Conservation (phyloP, 352 stramenopile species). For the Phytophthora foliorum region DNA sequence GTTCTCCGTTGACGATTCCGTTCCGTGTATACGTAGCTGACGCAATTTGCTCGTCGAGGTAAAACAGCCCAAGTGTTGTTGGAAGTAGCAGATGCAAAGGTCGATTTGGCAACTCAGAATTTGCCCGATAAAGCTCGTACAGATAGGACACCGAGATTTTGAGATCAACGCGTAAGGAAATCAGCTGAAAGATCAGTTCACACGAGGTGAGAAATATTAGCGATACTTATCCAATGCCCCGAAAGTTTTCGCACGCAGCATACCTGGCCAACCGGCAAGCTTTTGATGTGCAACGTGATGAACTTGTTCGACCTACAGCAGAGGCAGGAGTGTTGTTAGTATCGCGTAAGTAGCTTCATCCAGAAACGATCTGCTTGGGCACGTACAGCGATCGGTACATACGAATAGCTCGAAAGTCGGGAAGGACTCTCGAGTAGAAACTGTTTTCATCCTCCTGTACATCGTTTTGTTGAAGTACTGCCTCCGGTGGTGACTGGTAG, state of each 20-base stretch:
- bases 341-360: not conserved
- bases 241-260: not conserved
- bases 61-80: constrained; percentile 74
- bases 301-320: constrained; percentile 58
- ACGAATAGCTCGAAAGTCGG: constrained; percentile 58
- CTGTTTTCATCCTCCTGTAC: constrained; percentile 27
- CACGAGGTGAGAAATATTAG: constrained; percentile 1
- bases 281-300: constrained; percentile 78
- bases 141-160: constrained; percentile 66
- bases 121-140: constrained; percentile 83
- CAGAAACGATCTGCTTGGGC: not conserved
- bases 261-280: constrained; percentile 81
- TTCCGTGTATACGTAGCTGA: constrained; percentile 67
- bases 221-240: not conserved
- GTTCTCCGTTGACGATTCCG: constrained; percentile 72
- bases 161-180: constrained; percentile 68
- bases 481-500: not conserved
- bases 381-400: constrained; percentile 72
- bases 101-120: constrained; percentile 63
- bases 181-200: constrained; percentile 37
- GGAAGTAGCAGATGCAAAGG: constrained; percentile 75
- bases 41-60: constrained; percentile 71
- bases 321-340: not conserved
- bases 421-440: constrained; percentile 67
- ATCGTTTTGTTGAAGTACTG: not conserved